A percentile compares a stretch with the other conserved stretches of the same genome.
These are phyloP conservation scores for Neonectria magnoliae DNA, from an alignment of 2,329 filamentous ascomycete species.

Conservation along the genomic window DNA sequence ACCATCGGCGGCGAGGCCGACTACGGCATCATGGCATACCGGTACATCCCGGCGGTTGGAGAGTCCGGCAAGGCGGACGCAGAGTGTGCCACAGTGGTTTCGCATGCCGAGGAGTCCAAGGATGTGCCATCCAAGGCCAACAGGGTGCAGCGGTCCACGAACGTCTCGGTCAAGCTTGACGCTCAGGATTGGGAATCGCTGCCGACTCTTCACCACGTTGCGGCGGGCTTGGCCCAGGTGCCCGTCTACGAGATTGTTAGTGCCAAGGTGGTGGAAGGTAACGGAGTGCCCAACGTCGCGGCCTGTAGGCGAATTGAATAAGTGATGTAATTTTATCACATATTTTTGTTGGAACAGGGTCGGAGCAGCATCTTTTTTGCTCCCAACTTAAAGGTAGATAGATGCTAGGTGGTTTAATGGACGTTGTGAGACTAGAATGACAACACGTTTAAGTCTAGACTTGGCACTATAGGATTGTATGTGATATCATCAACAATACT, in stretches of 20 bases:
- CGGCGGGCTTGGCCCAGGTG: constrained; percentile 17
- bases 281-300: constrained; percentile 15
- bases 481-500: neutral
- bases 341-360: constrained; percentile 4
- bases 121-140: constrained; percentile 44
- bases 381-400: neutral
- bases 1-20: constrained; percentile 44
- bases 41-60: constrained; percentile 67
- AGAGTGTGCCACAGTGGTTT: constrained; percentile 59
- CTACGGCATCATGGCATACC: constrained; percentile 63
- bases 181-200: constrained; percentile 23
- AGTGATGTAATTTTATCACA: neutral
- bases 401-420: no score
- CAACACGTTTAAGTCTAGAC: neutral
- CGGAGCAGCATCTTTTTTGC: constrained; percentile 4
- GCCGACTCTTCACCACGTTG: constrained; percentile 24
- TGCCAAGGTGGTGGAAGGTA: constrained; percentile 25
- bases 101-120: constrained; percentile 45
- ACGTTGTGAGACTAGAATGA: neutral
- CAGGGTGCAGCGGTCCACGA: constrained; percentile 13
- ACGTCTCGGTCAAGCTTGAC: constrained; percentile 16
- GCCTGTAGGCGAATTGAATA: constrained; percentile 22
- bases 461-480: neutral
- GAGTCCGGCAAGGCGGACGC: constrained; percentile 61
- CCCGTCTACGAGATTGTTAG: constrained; percentile 21